Conservation (phyloP, 1,284 basidiomycete genomes). For the Rhodofomes roseus region DNA sequence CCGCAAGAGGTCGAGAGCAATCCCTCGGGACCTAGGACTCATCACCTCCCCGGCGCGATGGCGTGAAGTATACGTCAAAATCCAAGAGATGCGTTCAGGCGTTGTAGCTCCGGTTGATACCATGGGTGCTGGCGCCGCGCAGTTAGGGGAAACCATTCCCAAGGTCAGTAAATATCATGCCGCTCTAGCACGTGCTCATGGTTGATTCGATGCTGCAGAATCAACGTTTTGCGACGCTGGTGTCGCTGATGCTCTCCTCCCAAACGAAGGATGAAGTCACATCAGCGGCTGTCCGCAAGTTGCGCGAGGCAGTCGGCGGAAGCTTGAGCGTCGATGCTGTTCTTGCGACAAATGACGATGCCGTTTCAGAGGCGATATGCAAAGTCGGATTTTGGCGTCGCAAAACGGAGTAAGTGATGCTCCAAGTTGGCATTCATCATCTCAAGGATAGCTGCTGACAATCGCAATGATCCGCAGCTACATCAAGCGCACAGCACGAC, state of each 20-base stretch:
- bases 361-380: conserved; percentile 72
- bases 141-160: conserved; percentile 58
- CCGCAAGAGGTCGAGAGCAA: conserved; percentile 40
- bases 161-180: conserved; percentile 43
- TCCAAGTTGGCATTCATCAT: too few relatives aligned
- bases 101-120: conserved; percentile 86
- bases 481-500: conserved; percentile 69
- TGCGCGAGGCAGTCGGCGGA: conserved; percentile 74
- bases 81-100: conserved; percentile 73
- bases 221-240: conserved; percentile 78
- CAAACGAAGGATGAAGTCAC: conserved; percentile 95
- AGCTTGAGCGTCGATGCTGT: conserved; percentile 76
- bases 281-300: conserved; percentile 75
- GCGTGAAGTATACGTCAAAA: conserved; percentile 72
- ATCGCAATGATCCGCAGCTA: conserved; percentile 51
- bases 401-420: conserved; percentile 57
- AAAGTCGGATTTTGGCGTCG: conserved; percentile 94
- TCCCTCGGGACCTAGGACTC: conserved; percentile 52
- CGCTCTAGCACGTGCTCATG: background rate
- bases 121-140: conserved; percentile 81
- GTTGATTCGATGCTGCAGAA: conserved; percentile 41
- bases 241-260: conserved; percentile 93
- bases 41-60: conserved; percentile 78
- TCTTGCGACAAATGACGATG: conserved; percentile 56
- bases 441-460: background rate